These are phyloP conservation scores for Penicillium sp. DNA, from an alignment of 2,329 filamentous ascomycete genomes.

Conservation along the genomic window DNA sequence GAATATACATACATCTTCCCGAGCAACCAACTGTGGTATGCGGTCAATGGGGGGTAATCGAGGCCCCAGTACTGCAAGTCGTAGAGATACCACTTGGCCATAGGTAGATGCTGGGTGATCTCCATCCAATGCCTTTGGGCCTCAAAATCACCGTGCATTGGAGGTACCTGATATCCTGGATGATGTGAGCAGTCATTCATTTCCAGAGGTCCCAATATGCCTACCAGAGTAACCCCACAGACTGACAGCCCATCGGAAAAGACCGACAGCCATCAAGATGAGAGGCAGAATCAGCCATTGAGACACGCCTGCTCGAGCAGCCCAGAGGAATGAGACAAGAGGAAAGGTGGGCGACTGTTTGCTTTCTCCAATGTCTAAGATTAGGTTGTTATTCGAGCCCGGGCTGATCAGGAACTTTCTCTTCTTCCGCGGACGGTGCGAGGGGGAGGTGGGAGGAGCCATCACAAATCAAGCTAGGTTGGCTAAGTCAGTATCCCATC, in stretches of 20 bases:
- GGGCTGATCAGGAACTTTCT: conserved; percentile 36
- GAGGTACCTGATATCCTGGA: conserved; percentile 72
- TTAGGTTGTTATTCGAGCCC: conserved; percentile 43
- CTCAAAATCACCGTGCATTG: conserved; percentile 96
- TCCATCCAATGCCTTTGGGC: conserved; percentile 99
- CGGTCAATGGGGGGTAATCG: conserved; percentile 95
- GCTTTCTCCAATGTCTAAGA: conserved; percentile 45
- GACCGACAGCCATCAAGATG: conserved; percentile 81
- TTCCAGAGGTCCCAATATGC: conserved; percentile 13
- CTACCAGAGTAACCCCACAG: conserved; percentile 93
- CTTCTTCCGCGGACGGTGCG: conserved; percentile 48
- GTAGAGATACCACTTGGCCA: conserved; percentile 97
- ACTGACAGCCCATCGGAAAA: conserved; percentile 90
- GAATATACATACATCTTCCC: conserved; percentile 65
- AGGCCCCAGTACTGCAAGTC: conserved; percentile 97
- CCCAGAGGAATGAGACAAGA: conserved; percentile 91
- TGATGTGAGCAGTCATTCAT: conserved; percentile 9
- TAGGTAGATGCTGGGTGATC: conserved; percentile 80
- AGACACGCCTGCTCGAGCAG: conserved; percentile 73
- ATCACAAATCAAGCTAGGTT: conserved; percentile 20
- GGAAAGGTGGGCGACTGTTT: conserved; percentile 71
- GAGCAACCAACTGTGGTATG: conserved; percentile 96
- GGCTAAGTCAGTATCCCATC: conserved; percentile 26
- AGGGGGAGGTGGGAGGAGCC: conserved; percentile 31
- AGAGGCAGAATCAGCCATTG: conserved; percentile 91